phyloP scores from a whole-genome alignment of 352 stramenopile species.

The Blastocystis sp. region DNA sequence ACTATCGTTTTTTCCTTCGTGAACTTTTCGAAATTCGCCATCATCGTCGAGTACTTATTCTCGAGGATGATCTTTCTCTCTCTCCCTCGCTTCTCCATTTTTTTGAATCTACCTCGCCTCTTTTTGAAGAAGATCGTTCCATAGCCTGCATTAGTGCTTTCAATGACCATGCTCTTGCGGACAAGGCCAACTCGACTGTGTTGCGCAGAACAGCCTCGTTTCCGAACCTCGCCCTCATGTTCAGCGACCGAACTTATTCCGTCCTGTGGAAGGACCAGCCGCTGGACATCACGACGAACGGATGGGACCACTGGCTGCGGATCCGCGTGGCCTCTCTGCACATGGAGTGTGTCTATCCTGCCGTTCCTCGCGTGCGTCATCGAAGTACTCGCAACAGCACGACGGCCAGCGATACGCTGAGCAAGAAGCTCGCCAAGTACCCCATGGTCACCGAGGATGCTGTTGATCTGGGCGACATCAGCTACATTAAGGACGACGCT shows the following conservation, averaged over 20 bases:
- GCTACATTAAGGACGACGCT: background rate
- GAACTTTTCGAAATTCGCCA: background rate
- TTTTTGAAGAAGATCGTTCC: background rate
- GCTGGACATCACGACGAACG: background rate
- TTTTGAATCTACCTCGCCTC: background rate
- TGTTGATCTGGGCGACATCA: background rate
- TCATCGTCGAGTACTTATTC: slow-evolving; percentile 5
- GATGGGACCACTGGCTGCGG: slow-evolving; percentile 52
- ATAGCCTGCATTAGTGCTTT: slow-evolving; percentile 30
- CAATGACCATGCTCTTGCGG: slow-evolving; percentile 6
- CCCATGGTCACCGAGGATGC: background rate
- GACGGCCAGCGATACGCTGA: background rate
- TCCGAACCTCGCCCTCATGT: slow-evolving; percentile 17
- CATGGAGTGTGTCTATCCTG: slow-evolving; percentile 10
- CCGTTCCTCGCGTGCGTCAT: slow-evolving; percentile 7
- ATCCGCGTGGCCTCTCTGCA: background rate
- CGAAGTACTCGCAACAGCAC: background rate
- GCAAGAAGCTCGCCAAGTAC: background rate
- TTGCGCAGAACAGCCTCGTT: background rate
- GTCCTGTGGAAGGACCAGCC: slow-evolving; percentile 4
- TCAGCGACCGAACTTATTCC: background rate
- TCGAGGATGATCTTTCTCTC: slow-evolving; percentile 26
- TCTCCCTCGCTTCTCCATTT: slow-evolving; percentile 25
- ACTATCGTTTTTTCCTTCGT: slow-evolving; percentile 3
- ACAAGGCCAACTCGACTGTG: background rate